Evolutionary conservation across 2,329 filamentous ascomycete species (phyloP).

Genomic region (Nigrospora sphaerica): DNA sequence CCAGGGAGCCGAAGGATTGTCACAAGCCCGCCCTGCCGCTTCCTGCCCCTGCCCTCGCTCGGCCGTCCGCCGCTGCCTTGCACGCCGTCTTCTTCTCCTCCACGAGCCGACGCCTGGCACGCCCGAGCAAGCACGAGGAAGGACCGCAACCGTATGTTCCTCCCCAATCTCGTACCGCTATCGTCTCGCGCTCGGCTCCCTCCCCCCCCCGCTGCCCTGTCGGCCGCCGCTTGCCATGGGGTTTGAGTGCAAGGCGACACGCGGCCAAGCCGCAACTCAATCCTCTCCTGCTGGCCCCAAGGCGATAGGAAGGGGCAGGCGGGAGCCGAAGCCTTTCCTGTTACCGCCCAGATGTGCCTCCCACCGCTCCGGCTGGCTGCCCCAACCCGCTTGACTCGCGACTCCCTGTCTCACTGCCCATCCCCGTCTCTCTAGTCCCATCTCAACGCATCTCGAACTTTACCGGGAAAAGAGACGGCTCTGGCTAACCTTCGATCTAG

Average conservation of each 20-base stretch:
- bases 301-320: neutral
- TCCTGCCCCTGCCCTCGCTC: too few relatives aligned
- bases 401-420: too few relatives aligned
- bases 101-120: neutral
- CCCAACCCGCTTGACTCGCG: too few relatives aligned
- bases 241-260: constrained; percentile 1
- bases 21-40: too few relatives aligned
- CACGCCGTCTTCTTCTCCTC: neutral
- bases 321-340: too few relatives aligned
- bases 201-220: neutral
- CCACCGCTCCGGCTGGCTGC: too few relatives aligned
- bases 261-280: constrained; percentile 1
- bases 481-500: too few relatives aligned
- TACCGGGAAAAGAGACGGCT: too few relatives aligned
- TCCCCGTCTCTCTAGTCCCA: too few relatives aligned
- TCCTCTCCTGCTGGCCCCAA: neutral
- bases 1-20: too few relatives aligned
- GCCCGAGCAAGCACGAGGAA: neutral
- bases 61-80: neutral
- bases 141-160: neutral
- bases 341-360: too few relatives aligned
- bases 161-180: neutral
- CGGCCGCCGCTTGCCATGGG: neutral
- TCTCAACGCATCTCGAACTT: too few relatives aligned
- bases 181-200: neutral